A percentile compares a stretch with the other conserved stretches of the same genome.
Evolutionary conservation across 202 grass and related monocot species (phyloP).

Genomic region (Musa balbisiana): DNA sequence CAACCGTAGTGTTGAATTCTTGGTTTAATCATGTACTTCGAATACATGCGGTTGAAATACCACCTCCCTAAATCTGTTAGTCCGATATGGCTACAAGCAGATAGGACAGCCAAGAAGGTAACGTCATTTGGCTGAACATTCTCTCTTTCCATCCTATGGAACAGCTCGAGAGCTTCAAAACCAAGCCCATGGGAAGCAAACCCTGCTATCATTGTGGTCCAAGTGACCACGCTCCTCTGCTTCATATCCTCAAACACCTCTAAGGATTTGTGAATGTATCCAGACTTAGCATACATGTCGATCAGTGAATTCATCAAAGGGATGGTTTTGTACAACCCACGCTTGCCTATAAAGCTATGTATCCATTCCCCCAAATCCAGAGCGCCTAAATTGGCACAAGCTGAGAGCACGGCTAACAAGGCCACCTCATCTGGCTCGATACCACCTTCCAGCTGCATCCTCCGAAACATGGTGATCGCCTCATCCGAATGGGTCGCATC

Average conservation of each 20-base stretch:
- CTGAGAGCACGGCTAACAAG: conserved; percentile 50
- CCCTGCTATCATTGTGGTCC: conserved; percentile 61
- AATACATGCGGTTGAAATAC: conserved; percentile 56
- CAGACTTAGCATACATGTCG: conserved; percentile 74
- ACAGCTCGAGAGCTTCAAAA: conserved; percentile 50
- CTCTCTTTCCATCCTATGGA: conserved; percentile 57
- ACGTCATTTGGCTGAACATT: conserved; percentile 48
- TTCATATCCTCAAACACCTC: conserved; percentile 66
- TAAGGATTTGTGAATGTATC: conserved; percentile 42
- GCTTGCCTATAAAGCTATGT: conserved; percentile 35
- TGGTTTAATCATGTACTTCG: conserved; percentile 42
- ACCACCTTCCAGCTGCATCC: conserved; percentile 61
- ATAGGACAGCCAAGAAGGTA: conserved; percentile 61
- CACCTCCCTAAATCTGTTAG: conserved; percentile 44
- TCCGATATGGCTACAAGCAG: conserved; percentile 54
- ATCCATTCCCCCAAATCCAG: conserved; percentile 79
- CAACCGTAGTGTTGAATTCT: conserved; percentile 67
- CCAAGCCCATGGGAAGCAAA: conserved; percentile 66
- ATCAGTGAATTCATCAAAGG: conserved; percentile 64
- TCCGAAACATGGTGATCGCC: conserved; percentile 46
- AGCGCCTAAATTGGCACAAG: conserved; percentile 52
- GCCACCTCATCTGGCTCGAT: conserved; percentile 56
- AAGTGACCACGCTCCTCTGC: conserved; percentile 53
- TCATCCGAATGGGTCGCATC: conserved; percentile 46
- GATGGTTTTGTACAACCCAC: conserved; percentile 24